Evolutionary conservation across 257 asterid species (phyloP).

Genomic region (Fraxinus anomala): DNA sequence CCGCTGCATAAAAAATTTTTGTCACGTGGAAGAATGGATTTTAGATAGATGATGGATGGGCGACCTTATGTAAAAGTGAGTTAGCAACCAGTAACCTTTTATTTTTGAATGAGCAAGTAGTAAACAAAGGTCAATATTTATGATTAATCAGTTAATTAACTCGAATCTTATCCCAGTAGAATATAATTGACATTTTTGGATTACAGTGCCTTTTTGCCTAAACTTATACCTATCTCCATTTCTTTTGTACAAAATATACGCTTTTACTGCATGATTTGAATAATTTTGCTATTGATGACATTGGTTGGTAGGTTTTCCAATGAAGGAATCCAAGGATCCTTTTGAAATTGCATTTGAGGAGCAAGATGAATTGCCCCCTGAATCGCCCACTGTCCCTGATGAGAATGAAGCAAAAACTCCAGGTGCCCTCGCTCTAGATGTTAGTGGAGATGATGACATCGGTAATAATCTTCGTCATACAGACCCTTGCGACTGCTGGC

Average conservation of each 20-base stretch:
- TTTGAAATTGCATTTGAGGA: conserved; percentile 86
- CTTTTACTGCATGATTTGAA: not conserved
- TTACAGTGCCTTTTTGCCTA: not conserved
- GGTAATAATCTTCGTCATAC: conserved; percentile 35
- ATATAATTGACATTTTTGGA: not conserved
- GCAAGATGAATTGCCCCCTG: conserved; percentile 88
- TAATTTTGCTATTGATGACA: not conserved
- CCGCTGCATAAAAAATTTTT: too few species aligned
- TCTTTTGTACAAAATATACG: not conserved
- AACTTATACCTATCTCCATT: not conserved
- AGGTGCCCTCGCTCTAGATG: conserved; percentile 37
- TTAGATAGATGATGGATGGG: too few species aligned
- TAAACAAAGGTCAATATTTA: too few species aligned
- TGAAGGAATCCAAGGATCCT: conserved; percentile 96
- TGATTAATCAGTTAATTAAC: too few species aligned
- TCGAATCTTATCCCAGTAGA: not conserved
- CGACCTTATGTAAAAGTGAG: too few species aligned
- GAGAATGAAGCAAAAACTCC: conserved; percentile 63
- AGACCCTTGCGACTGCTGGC: conserved; percentile 50
- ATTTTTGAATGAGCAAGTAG: too few species aligned
- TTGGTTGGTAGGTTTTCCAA: conserved; percentile 18
- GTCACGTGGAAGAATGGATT: too few species aligned
- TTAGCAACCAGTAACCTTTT: too few species aligned
- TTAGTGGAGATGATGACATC: conserved; percentile 39
- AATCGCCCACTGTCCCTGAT: conserved; percentile 71